Percentiles rank a stretch among this genome's conserved stretches.
Conservation (phyloP, 306 rosid species). For the Hippophae rhamnoides region DNA sequence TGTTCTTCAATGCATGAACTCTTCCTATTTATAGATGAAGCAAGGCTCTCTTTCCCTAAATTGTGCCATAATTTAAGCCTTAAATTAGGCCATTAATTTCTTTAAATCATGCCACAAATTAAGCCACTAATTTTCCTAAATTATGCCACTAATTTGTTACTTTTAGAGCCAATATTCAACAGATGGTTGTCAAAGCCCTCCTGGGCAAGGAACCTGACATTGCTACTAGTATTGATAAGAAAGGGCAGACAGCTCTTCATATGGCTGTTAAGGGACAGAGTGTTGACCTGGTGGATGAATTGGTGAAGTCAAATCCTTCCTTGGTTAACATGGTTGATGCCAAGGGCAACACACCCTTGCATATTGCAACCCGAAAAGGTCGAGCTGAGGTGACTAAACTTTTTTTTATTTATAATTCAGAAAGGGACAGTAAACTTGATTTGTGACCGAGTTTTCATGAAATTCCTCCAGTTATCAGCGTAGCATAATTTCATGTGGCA, state of each 20-base stretch:
- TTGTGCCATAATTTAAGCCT: no score
- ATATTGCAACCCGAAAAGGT: slow-evolving; percentile 58
- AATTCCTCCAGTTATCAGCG: background rate
- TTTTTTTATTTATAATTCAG: slow-evolving; percentile 3
- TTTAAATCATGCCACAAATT: no score
- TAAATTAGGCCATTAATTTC: no score
- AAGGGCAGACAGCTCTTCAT: slow-evolving; percentile 79
- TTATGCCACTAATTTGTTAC: no score
- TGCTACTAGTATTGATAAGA: slow-evolving; percentile 46
- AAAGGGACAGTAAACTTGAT: background rate
- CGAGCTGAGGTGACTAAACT: slow-evolving; percentile 42
- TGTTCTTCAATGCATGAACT: no score
- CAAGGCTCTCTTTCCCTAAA: no score
- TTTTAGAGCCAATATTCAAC: no score
- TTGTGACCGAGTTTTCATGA: background rate
- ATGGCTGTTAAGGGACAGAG: slow-evolving; percentile 76
- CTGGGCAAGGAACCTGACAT: slow-evolving; percentile 47
- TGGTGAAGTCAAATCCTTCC: slow-evolving; percentile 36
- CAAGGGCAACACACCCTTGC: slow-evolving; percentile 69
- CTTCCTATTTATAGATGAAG: no score
- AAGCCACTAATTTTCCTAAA: no score
- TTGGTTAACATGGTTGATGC: slow-evolving; percentile 46
- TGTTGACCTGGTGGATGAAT: slow-evolving; percentile 49
- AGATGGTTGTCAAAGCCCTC: slow-evolving; percentile 51
- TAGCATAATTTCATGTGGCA: no score